Conservation (phyloP, 805 yeast species). For the Barnettozyma wickerhamii region DNA sequence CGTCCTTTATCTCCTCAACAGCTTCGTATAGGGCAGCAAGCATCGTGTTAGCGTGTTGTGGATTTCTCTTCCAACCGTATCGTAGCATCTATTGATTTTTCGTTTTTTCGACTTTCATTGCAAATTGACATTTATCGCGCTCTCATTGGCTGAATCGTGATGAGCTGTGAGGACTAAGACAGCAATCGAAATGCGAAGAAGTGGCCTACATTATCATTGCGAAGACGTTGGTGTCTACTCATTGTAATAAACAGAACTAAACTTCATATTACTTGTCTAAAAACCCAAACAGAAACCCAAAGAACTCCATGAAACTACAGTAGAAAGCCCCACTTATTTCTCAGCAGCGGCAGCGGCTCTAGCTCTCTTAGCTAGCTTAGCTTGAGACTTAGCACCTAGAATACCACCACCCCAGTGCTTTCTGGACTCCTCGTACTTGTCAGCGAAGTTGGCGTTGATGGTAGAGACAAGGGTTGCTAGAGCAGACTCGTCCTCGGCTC, state of each 20-base stretch:
- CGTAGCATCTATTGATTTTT: too few species aligned
- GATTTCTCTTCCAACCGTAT: too few species aligned
- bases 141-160: too few species aligned
- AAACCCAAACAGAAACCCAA: too few species aligned
- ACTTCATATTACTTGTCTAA: too few species aligned
- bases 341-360: slow-evolving; percentile 16
- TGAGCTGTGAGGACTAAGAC: too few species aligned
- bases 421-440: slow-evolving; percentile 92
- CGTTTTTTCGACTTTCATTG: too few species aligned
- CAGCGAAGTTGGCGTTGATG: slow-evolving; percentile 87
- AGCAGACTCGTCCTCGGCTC: slow-evolving; percentile 91
- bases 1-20: slow-evolving; percentile 68
- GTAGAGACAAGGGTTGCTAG: slow-evolving; percentile 91
- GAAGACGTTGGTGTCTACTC: too few species aligned
- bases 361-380: slow-evolving; percentile 48
- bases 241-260: too few species aligned
- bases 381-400: slow-evolving; percentile 92
- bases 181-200: too few species aligned
- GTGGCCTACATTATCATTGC: too few species aligned
- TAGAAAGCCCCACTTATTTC: slow-evolving; percentile 9
- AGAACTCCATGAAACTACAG: slow-evolving; percentile 1
- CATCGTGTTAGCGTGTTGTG: slow-evolving; percentile 27
- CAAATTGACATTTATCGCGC: too few species aligned
- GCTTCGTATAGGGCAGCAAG: slow-evolving; percentile 34
- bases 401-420: slow-evolving; percentile 99